phyloP scores from a whole-genome alignment of 495 filamentous ascomycete genomes.

The Penicillium paxilli region DNA sequence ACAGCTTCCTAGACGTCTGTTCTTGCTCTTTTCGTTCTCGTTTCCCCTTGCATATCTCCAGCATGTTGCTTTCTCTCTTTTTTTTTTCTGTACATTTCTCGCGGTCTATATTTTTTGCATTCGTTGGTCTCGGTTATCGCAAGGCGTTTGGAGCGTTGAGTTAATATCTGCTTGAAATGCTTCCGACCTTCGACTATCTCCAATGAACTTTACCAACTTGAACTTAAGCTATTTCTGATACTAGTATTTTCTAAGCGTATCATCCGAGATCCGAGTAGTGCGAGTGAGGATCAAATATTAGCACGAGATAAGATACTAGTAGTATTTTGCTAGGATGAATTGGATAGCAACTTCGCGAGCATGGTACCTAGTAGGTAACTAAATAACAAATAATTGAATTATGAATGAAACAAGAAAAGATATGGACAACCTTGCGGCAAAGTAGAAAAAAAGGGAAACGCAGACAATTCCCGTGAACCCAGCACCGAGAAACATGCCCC shows the following conservation, averaged over 20 bases:
- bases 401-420: neutral
- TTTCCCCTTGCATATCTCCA: neutral
- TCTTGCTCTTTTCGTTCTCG: neutral
- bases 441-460: conserved; percentile 1
- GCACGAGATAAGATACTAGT: no score
- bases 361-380: no score
- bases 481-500: conserved; percentile 12
- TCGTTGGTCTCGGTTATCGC: neutral
- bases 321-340: no score
- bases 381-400: neutral
- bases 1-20: neutral
- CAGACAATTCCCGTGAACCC: neutral
- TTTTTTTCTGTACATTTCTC: neutral
- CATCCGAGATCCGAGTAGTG: no score
- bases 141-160: neutral
- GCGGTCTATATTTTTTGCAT: neutral
- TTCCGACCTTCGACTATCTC: neutral
- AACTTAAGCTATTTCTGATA: no score
- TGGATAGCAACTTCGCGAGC: no score
- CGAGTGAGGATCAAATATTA: no score
- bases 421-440: no score
- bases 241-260: no score
- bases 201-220: no score
- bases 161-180: neutral
- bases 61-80: neutral